Conservation (phyloP, 2,329 filamentous ascomycete genomes). For the Diatrype stigma region DNA sequence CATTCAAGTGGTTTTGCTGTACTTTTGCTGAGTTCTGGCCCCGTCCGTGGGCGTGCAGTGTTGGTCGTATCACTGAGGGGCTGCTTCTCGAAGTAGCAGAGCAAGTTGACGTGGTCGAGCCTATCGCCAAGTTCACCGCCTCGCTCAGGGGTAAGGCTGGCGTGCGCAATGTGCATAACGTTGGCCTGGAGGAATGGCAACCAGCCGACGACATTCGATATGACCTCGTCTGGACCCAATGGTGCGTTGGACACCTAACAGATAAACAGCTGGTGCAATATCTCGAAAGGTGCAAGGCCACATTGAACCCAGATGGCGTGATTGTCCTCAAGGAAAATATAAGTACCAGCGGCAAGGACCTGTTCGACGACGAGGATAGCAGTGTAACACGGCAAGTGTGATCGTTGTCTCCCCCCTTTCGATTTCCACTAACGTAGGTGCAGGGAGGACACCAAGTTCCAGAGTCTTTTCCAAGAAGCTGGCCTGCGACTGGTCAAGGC, state of each 20-base stretch:
- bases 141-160: conserved; percentile 55
- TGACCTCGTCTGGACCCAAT: conserved; percentile 84
- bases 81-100: conserved; percentile 68
- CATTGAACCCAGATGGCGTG: conserved; percentile 39
- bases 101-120: conserved; percentile 79
- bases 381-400: conserved; percentile 69
- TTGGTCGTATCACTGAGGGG: conserved; percentile 77
- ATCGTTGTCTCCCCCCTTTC: background rate
- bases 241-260: conserved; percentile 81
- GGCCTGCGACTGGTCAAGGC: conserved; percentile 64
- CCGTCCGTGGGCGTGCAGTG: conserved; percentile 28
- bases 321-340: conserved; percentile 82
- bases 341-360: conserved; percentile 52
- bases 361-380: conserved; percentile 72
- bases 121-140: conserved; percentile 74
- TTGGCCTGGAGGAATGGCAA: conserved; percentile 70
- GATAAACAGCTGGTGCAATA: conserved; percentile 69
- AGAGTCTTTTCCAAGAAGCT: conserved; percentile 62
- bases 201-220: conserved; percentile 51
- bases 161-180: conserved; percentile 60
- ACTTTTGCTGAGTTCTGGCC: background rate
- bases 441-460: conserved; percentile 69
- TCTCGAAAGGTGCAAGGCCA: conserved; percentile 54
- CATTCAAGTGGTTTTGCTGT: background rate
- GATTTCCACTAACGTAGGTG: conserved; percentile 7